Evolutionary conservation across 2,329 filamentous ascomycete species (phyloP), one percentile per base, ranked within the genome.

Genomic region (Xylaria sp.): DNA sequence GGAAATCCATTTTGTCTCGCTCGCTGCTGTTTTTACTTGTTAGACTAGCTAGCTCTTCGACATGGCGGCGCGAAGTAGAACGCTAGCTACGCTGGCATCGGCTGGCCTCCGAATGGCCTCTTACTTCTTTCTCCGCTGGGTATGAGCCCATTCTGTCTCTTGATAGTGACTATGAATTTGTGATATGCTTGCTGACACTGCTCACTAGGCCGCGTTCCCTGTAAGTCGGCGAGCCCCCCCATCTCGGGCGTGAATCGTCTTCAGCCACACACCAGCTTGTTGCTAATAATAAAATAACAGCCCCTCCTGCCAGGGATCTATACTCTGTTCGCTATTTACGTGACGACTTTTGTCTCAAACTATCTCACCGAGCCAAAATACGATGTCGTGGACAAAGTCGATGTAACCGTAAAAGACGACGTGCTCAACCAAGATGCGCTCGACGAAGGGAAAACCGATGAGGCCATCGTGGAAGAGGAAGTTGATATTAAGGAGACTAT

Each of bases 401-500:
- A 90, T 62, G 77, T 90, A 5, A 79, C 79, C 1, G 78, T 89
- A 6, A 86, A 82, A 24, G 84, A 89, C 69, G 83, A 82, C 5
- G 77, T 79, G 4, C 57, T 81, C 72, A 81, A 74, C 64, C 76
- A 78, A 21, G 78, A 82, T 57, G 79, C 81, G 71, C 71, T 77
- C 51, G 71, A 69, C 57, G 69, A 79, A 62, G 78, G 72, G 69
- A 59, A 71, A 76, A 71, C 74, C 19, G 71, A 77, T 42, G 73
- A 74, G 36, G 75, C 80, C 27, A 69, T 85, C 32, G 75, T 83
- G 4, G 77, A 82, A 19, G 82, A 86, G 64, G 83, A 89, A 66
- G 81, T 93, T 42, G 85, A 88, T 32, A 82, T 93, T 27, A 78
- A 89, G 65, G 90, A 94, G 77, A 90, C 86, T 0, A 79, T 92